phyloP scores from a whole-genome alignment of 768 basidiomycete genomes.

The Suillus sp. region DNA sequence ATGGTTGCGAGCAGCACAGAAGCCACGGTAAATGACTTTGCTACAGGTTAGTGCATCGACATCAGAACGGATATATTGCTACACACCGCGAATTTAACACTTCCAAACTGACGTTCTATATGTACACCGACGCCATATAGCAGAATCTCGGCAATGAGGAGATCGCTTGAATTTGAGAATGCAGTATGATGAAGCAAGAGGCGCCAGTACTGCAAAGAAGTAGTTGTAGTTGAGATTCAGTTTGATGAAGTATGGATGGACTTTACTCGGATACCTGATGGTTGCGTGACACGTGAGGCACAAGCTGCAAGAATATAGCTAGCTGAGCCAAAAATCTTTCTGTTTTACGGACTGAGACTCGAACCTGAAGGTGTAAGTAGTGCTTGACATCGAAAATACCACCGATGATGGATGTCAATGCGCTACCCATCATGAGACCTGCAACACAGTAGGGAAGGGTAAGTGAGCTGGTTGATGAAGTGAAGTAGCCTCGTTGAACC shows the following conservation, averaged over 20 bases:
- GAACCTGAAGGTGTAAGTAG: conserved; percentile 82
- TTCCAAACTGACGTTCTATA: conserved; percentile 86
- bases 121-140: conserved; percentile 70
- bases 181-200: conserved; percentile 71
- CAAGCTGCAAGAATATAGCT: conserved; percentile 48
- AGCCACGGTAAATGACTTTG: conserved; percentile 76
- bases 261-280: conserved; percentile 63
- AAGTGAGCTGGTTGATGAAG: conserved; percentile 6
- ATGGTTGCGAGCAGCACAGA: conserved; percentile 67
- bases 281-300: conserved; percentile 87
- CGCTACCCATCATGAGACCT: conserved; percentile 80
- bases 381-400: conserved; percentile 88
- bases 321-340: conserved; percentile 11
- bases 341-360: conserved; percentile 20
- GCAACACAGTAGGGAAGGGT: conserved; percentile 7
- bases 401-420: conserved; percentile 68
- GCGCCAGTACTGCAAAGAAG: conserved; percentile 75
- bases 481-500: conserved; percentile 42
- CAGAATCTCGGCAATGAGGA: conserved; percentile 74
- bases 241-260: conserved; percentile 16
- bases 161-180: conserved; percentile 83
- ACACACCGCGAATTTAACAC: conserved; percentile 82
- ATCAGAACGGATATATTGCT: conserved; percentile 1
- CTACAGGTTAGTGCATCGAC: conserved; percentile 12
- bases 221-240: conserved; percentile 36